Conservation (phyloP, 352 stramenopile genomes). For the Blastocystis sp. region DNA sequence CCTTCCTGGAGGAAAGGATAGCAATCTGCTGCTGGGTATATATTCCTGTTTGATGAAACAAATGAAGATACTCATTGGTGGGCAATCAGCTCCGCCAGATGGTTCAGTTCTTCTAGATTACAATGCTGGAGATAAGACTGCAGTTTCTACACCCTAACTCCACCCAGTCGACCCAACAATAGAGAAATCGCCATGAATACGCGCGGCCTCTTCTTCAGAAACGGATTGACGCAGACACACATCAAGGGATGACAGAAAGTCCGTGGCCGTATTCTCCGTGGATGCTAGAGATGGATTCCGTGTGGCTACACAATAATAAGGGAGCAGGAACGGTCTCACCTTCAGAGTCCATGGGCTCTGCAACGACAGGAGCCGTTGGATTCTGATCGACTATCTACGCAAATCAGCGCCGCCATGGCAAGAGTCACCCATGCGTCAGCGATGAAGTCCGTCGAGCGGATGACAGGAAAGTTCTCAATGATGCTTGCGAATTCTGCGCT, state of each 20-base stretch:
- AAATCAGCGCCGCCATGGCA: neutral
- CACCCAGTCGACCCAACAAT: neutral
- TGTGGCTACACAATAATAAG: no score
- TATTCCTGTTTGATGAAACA: no score
- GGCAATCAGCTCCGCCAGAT: neutral
- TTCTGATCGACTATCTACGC: neutral
- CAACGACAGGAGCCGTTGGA: no score
- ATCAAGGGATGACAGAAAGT: neutral
- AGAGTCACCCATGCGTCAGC: neutral
- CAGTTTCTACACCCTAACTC: neutral
- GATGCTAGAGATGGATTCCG: no score
- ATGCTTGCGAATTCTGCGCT: neutral
- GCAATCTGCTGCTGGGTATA: constrained; percentile 76
- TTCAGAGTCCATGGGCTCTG: no score
- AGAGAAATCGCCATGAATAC: neutral
- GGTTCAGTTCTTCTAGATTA: constrained; percentile 23
- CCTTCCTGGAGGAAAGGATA: constrained; percentile 83
- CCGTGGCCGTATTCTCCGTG: neutral
- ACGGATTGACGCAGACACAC: neutral
- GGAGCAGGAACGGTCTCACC: no score
- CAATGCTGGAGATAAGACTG: neutral
- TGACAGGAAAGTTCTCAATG: neutral
- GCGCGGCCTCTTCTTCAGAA: neutral
- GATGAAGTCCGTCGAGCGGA: neutral
- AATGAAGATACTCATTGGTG: no score